A percentile compares a stretch with the other conserved stretches of the same genome.
phyloP scores from a whole-genome alignment of 805 yeast genomes.

The Sugiyamaella boreocaroliniensis region DNA sequence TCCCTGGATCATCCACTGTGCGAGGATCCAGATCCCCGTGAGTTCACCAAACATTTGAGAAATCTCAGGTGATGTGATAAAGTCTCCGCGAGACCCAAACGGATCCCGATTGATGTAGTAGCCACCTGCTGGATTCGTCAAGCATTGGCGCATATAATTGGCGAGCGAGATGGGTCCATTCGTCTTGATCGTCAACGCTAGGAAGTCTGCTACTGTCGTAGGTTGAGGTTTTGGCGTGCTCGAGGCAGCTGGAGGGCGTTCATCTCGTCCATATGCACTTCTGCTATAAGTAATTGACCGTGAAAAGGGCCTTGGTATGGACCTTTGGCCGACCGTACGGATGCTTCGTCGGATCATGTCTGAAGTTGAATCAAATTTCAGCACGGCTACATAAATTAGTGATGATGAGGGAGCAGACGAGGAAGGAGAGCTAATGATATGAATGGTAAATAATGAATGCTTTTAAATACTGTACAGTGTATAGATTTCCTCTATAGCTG shows the following conservation, averaged over 20 bases:
- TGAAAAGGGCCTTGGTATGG: not conserved
- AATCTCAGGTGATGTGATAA: constrained; percentile 80
- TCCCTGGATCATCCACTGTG: constrained; percentile 52
- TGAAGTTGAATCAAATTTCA: not conserved
- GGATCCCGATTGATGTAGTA: constrained; percentile 77
- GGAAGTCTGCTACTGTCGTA: constrained; percentile 26
- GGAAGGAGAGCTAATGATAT: no score
- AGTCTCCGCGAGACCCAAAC: constrained; percentile 62
- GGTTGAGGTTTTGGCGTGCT: not conserved
- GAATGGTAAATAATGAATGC: no score
- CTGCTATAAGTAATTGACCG: not conserved
- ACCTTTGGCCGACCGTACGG: not conserved
- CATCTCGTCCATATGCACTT: not conserved
- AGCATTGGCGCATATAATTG: constrained; percentile 72
- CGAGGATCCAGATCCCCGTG: constrained; percentile 60
- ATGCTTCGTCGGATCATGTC: not conserved
- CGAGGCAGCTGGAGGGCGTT: not conserved
- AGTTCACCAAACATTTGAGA: constrained; percentile 83
- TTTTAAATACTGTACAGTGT: no score
- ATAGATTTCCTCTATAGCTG: no score
- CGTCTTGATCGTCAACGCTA: constrained; percentile 37
- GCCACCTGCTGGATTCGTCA: constrained; percentile 70
- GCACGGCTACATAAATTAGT: not conserved
- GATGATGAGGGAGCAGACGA: no score
- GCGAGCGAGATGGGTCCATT: constrained; percentile 74